A percentile compares a stretch with the other conserved stretches of the same genome.
Evolutionary conservation across 768 basidiomycete species (phyloP).

Genomic region (Trametes meyenii): DNA sequence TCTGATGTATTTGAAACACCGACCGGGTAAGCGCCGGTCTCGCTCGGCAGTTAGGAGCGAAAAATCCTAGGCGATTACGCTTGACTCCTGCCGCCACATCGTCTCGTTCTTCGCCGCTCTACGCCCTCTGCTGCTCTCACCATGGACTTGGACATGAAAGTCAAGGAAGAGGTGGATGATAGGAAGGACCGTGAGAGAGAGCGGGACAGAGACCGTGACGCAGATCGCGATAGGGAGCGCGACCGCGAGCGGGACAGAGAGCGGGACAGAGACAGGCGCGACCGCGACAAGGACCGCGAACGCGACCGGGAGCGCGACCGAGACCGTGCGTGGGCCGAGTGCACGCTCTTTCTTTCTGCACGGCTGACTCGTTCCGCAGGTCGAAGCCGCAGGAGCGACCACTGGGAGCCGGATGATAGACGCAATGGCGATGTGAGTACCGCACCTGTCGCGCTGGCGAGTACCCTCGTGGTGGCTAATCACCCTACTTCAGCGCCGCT

Average conservation of each 20-base stretch:
- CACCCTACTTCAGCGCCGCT: slow-evolving; percentile 19
- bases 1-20: slow-evolving; percentile 8
- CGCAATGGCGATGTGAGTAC: slow-evolving; percentile 70
- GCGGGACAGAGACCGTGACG: slow-evolving; percentile 51
- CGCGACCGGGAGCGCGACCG: slow-evolving; percentile 52
- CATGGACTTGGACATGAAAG: slow-evolving; percentile 86
- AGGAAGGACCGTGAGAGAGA: slow-evolving; percentile 51
- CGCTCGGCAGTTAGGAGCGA: slow-evolving; percentile 1
- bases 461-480: slow-evolving; percentile 15
- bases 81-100: slow-evolving; percentile 16
- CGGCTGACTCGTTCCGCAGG: slow-evolving; percentile 37
- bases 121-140: slow-evolving; percentile 1
- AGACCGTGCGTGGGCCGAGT: slow-evolving; percentile 38
- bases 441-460: slow-evolving; percentile 8
- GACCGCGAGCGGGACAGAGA: slow-evolving; percentile 41
- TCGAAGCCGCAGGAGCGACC: slow-evolving; percentile 58
- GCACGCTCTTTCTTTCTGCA: slow-evolving; percentile 7
- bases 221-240: slow-evolving; percentile 40
- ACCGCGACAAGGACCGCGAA: slow-evolving; percentile 45
- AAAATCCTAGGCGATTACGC: slow-evolving; percentile 14
- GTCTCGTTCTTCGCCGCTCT: neutral
- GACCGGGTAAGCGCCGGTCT: slow-evolving; percentile 3
- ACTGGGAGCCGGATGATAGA: slow-evolving; percentile 84
- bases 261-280: slow-evolving; percentile 32
- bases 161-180: slow-evolving; percentile 72